A percentile compares a stretch with the other conserved stretches of the same genome.
These are phyloP conservation scores for Akanthomyces muscarius DNA, from an alignment of 2,329 filamentous ascomycete species.

Conservation along the genomic window DNA sequence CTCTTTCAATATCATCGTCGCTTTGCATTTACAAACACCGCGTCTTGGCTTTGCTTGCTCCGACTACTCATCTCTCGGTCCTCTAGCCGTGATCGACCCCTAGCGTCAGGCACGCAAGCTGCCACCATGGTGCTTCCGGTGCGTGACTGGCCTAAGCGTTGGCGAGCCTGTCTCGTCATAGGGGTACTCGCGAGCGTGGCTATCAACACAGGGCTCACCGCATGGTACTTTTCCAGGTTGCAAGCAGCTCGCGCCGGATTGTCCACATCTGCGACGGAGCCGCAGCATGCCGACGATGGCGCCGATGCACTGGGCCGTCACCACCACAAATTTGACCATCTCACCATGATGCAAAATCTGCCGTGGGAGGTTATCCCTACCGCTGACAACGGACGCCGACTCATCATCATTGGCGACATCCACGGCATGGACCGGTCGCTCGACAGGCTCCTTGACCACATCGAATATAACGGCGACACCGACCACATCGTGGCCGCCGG, in stretches of 20 bases:
- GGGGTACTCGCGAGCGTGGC: too few species aligned
- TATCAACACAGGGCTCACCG: too few species aligned
- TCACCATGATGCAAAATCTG: conserved; percentile 30
- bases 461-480: conserved; percentile 50
- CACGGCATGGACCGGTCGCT: conserved; percentile 77
- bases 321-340: conserved; percentile 28
- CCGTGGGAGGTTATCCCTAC: conserved; percentile 31
- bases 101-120: conserved; percentile 6
- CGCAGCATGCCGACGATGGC: not conserved
- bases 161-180: not conserved
- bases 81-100: not conserved
- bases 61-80: not conserved
- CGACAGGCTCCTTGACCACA: conserved; percentile 60
- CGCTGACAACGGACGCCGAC: conserved; percentile 45
- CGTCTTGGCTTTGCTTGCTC: not conserved
- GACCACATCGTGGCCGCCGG: conserved; percentile 77
- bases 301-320: not conserved
- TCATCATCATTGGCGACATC: conserved; percentile 86
- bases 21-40: not conserved
- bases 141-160: not conserved
- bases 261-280: too few species aligned
- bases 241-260: too few species aligned
- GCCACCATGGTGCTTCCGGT: conserved; percentile 5
- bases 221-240: too few species aligned
- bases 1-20: not conserved